Percentiles rank a stretch among this genome's conserved stretches.
Conservation (phyloP, 768 basidiomycete genomes). For the Podaxis sp. region DNA sequence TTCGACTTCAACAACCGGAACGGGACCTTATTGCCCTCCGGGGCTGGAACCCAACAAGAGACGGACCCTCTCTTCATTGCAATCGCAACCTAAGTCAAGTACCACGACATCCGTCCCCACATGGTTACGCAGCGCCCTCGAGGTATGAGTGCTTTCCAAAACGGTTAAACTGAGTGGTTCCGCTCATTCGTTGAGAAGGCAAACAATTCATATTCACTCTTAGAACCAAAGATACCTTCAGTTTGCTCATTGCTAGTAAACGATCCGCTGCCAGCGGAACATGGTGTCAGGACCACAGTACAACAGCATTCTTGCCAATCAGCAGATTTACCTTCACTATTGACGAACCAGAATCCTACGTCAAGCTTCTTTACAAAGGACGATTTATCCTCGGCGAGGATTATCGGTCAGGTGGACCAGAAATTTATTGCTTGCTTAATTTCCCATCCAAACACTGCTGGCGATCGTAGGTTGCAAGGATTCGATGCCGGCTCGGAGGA, state of each 20-base stretch:
- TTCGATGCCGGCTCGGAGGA: constrained; percentile 10
- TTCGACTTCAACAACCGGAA: neutral
- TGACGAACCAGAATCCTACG: constrained; percentile 17
- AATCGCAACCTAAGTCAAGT: neutral
- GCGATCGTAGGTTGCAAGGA: constrained; percentile 6
- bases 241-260: neutral
- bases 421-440: constrained; percentile 87
- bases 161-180: neutral
- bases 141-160: constrained; percentile 5
- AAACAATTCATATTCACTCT: constrained; percentile 9
- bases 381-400: constrained; percentile 54
- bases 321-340: constrained; percentile 15
- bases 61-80: constrained; percentile 6
- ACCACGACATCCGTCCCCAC: constrained; percentile 7
- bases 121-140: constrained; percentile 11
- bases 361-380: constrained; percentile 29
- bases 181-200: constrained; percentile 1
- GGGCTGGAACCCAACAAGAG: neutral
- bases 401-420: constrained; percentile 84
- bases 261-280: neutral
- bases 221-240: constrained; percentile 7
- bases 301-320: constrained; percentile 10
- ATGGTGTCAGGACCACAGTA: neutral
- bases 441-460: constrained; percentile 6
- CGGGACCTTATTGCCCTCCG: neutral